phyloP scores from a whole-genome alignment of 805 yeast species.

The Ogataea glucozyma region DNA sequence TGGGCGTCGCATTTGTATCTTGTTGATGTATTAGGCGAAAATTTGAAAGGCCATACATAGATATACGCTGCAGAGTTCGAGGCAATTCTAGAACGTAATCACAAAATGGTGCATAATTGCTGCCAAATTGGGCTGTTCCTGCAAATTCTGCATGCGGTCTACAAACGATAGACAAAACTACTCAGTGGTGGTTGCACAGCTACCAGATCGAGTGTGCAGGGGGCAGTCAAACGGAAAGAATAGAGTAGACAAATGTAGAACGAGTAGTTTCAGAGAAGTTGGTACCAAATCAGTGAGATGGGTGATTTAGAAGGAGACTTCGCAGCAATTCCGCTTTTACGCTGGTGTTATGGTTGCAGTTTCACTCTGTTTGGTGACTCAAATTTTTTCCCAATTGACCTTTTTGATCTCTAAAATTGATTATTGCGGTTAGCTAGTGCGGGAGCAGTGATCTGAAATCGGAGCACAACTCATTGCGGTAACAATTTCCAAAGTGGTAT shows the following conservation, averaged over 20 bases:
- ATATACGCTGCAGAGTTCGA: slow-evolving; percentile 2
- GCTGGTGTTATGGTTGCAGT: slow-evolving; percentile 2
- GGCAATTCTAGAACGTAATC: slow-evolving; percentile 4
- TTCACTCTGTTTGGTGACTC: too few species aligned
- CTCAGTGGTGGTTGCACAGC: not conserved
- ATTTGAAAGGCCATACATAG: not conserved
- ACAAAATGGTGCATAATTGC: not conserved
- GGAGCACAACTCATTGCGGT: not conserved
- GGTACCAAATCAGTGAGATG: not conserved
- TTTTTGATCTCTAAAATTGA: slow-evolving; percentile 1
- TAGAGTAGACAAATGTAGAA: not conserved
- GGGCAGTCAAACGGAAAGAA: not conserved
- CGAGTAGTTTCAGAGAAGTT: not conserved
- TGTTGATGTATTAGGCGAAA: not conserved
- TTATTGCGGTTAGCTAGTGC: slow-evolving; percentile 4
- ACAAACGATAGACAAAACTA: not conserved
- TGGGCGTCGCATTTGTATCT: not conserved
- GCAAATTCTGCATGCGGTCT: not conserved
- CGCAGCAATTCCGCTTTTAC: not conserved
- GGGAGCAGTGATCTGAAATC: not conserved
- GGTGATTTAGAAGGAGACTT: not conserved
- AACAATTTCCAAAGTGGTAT: too few species aligned
- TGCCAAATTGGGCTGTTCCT: not conserved
- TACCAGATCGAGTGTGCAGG: not conserved
- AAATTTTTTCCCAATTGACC: not conserved